Evolutionary conservation across 2,329 filamentous ascomycete species (phyloP), one percentile per base, ranked within the genome.

Genomic region (Fusarium pseudograminearum): DNA sequence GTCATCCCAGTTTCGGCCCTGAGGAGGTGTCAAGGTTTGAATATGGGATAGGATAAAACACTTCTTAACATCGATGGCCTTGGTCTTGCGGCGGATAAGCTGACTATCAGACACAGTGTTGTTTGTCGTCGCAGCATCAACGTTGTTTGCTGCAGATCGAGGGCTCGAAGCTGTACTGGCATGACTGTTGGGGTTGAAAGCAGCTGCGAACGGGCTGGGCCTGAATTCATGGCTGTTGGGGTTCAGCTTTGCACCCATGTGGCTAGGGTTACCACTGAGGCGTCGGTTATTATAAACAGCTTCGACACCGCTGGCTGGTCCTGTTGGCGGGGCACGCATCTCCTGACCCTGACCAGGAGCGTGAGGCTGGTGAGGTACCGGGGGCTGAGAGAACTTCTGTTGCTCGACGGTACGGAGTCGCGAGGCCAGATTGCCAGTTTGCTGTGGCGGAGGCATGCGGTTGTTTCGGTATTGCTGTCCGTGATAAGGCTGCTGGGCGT

Each of bases 191-290:
- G 92, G 95, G 71, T 90, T 95, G 80, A 99, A 98, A 3, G 91
- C 85, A 45, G 88, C 87, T 1, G 94, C 94, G 66, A 91, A 91
- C 7, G 93, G 90, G 74, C 91, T 97, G 20, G 95, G 96, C 69
- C 91, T 90, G 81, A 98, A 98, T 75, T 97, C 94, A 76, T 87
- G 84, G 71, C 85, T 90, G 73, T 88, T 89, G 9, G 89, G 89
- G 67, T 91, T 91, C 72, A 91, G 76, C 78, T 89, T 89, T 46
- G 82, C 83, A 6, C 82, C 81, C 73, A 87, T 81, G 53, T 86
- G 86, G 44, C 80, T 80, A 15, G 83, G 81, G n/a, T 85, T 78
- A 50, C 82, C 83, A 65, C 84, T 86, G 46, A 85, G 74, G 46
- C 89, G 83, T 73, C 86, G 82, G 75, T 84, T 80, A 81, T 87